These are phyloP conservation scores for Colletotrichum sp. DNA, from an alignment of 2,329 filamentous ascomycete species.

Conservation along the genomic window DNA sequence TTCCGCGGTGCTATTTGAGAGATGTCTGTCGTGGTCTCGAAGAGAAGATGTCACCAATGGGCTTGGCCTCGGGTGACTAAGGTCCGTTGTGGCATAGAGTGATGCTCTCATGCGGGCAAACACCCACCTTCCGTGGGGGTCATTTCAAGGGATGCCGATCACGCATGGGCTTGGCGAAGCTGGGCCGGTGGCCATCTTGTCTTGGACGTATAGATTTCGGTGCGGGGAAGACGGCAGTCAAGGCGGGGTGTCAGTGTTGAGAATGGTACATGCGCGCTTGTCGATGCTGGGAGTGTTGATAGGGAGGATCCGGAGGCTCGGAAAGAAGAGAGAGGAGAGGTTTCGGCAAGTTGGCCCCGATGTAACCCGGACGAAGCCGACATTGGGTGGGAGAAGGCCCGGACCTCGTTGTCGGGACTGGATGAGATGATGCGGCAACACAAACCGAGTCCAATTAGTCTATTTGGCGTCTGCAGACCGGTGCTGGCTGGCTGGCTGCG, in stretches of 20 bases:
- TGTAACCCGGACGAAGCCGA: conserved; percentile 9
- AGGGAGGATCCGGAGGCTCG: conserved; percentile 6
- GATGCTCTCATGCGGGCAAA: neutral
- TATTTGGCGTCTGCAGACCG: neutral
- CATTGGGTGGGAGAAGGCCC: neutral
- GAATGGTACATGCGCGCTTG: neutral
- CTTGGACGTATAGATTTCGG: neutral
- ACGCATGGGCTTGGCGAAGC: neutral
- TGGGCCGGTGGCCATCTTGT: neutral
- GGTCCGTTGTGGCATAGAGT: neutral
- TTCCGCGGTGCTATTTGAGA: neutral
- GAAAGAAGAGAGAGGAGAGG: neutral
- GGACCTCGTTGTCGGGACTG: neutral
- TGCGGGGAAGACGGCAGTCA: neutral
- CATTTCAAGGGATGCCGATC: neutral
- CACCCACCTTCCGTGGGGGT: neutral
- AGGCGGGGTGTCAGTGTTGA: neutral
- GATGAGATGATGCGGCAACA: neutral
- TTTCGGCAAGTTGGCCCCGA: conserved; percentile 1
- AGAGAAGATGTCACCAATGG: neutral
- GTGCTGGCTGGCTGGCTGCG: neutral
- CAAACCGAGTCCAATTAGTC: neutral
- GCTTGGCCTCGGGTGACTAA: neutral
- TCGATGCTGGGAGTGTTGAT: neutral
- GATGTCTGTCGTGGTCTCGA: neutral